Base-by-base conservation (phyloP, 2,329 filamentous ascomycete genomes). In the Huntiella abstrusa region DNA sequence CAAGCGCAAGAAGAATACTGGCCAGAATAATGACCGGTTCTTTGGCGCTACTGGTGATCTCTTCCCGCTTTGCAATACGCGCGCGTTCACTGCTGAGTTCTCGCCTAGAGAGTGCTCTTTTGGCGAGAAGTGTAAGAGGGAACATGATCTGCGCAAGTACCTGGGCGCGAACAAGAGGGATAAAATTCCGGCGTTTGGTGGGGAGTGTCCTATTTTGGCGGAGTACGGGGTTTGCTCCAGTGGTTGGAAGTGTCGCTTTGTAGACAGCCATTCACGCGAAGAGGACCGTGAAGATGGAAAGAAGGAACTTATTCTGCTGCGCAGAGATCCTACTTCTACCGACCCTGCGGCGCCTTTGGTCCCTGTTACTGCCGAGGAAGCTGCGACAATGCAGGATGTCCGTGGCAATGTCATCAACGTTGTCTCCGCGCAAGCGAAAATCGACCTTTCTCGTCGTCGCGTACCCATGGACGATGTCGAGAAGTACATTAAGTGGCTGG, bases 211-310 rank as follows among this genome's bases (percentile, higher is more conserved):
- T 1, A 72, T 93, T 6, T 95, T 77, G 60, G 78, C 83, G 53
- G 67, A 68, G 12, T 74, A 80, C 52, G 87, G 87, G 10, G 75
- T 69, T 51, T 98, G 91, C 55, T 71, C 74, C 42, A 75, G 80
- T 11, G 91, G 91, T 4, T 98, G 88, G 87, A 93, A 88, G 59
- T 98, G 91, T 59, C 80, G 88, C 16, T 93, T 95, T 57, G 81
- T 84, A 33, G 73, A 73, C 52, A 92, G 84, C 52, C 91, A 98
- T 62, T 91, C 85, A 55, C 70, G 77, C 51, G 88, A 96, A 62
- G 63, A 83, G 17, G 75, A 82, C 53, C 75, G 69, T 15, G 77
- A 79, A 46, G 87, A 93, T 59, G 88, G 86, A 6, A 73, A 74
- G 53, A 85, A 83, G 55, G 88, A 96, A 62, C 64, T 96, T 45